Conservation (phyloP, 495 filamentous ascomycete genomes). For the Aspergillus wentii region DNA sequence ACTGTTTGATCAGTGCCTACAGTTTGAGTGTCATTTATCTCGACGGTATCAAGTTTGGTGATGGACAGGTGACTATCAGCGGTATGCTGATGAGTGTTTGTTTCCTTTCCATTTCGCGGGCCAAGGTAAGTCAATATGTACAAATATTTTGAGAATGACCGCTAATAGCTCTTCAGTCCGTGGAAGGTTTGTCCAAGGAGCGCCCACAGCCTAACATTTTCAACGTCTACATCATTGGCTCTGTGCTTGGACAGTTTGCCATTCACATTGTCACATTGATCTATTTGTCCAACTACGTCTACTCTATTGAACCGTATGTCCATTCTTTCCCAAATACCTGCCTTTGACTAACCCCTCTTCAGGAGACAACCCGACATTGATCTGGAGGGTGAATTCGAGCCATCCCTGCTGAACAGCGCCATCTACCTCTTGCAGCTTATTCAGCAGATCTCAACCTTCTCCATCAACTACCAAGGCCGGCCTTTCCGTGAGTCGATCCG, state of each 20-base stretch:
- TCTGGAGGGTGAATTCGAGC: conserved; percentile 90
- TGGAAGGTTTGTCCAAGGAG: conserved; percentile 94
- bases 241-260: conserved; percentile 95
- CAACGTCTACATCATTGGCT: conserved; percentile 97
- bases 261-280: conserved; percentile 92
- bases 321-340: background rate
- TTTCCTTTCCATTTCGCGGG: conserved; percentile 94
- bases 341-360: conserved; percentile 19
- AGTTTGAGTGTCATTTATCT: conserved; percentile 94
- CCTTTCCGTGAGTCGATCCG: conserved; percentile 94
- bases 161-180: conserved; percentile 48
- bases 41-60: conserved; percentile 98
- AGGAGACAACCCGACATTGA: conserved; percentile 72
- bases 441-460: conserved; percentile 98
- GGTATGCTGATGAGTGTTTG: conserved; percentile 99
- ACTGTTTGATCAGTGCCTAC: conserved; percentile 98
- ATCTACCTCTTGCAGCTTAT: conserved; percentile 98
- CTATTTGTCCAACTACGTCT: conserved; percentile 88
- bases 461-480: conserved; percentile 98
- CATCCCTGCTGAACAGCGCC: conserved; percentile 91
- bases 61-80: conserved; percentile 97
- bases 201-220: conserved; percentile 98
- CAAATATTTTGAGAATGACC: background rate
- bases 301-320: conserved; percentile 73
- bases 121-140: conserved; percentile 61